Evolutionary conservation across 1,284 basidiomycete species (phyloP).

Genomic region (Paramarasmius palmivorus): DNA sequence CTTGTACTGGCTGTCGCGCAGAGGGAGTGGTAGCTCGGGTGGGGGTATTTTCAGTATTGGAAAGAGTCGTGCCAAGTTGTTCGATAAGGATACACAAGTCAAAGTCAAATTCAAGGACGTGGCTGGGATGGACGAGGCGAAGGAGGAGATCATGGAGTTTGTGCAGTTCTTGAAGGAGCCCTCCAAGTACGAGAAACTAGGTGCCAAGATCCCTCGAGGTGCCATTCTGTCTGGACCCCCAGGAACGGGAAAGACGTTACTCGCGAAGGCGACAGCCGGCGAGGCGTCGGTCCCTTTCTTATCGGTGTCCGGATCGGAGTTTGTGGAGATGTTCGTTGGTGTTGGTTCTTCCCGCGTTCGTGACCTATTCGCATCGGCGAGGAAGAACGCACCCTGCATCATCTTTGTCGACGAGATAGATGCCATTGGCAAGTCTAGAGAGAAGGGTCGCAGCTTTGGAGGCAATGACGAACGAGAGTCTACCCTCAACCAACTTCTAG

Average conservation of each 20-base stretch:
- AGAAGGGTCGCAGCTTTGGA: constrained; percentile 86
- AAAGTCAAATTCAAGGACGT: constrained; percentile 95
- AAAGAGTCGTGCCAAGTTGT: constrained; percentile 93
- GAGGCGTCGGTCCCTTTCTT: constrained; percentile 98
- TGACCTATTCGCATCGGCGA: constrained; percentile 95
- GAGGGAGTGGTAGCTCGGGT: constrained; percentile 71
- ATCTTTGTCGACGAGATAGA: constrained; percentile 99
- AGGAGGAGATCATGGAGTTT: constrained; percentile 99
- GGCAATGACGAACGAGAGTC: constrained; percentile 99
- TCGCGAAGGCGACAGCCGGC: constrained; percentile 98
- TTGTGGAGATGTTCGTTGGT: constrained; percentile 99
- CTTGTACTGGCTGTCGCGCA: constrained; percentile 87
- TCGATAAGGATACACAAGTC: constrained; percentile 97
- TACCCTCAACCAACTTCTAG: constrained; percentile 96
- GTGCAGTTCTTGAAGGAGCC: constrained; percentile 99
- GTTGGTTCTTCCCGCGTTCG: constrained; percentile 97
- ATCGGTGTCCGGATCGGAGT: constrained; percentile 98
- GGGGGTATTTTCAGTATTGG: constrained; percentile 98
- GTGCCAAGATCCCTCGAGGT: constrained; percentile 98
- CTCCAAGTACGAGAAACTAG: constrained; percentile 90
- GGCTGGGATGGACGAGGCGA: constrained; percentile 99
- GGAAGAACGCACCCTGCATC: constrained; percentile 98
- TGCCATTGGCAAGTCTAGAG: constrained; percentile 95
- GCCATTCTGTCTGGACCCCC: constrained; percentile 98
- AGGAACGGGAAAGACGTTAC: constrained; percentile 97